phyloP scores from a whole-genome alignment of 2,329 filamentous ascomycete genomes.

The Elsinoe batatas region DNA sequence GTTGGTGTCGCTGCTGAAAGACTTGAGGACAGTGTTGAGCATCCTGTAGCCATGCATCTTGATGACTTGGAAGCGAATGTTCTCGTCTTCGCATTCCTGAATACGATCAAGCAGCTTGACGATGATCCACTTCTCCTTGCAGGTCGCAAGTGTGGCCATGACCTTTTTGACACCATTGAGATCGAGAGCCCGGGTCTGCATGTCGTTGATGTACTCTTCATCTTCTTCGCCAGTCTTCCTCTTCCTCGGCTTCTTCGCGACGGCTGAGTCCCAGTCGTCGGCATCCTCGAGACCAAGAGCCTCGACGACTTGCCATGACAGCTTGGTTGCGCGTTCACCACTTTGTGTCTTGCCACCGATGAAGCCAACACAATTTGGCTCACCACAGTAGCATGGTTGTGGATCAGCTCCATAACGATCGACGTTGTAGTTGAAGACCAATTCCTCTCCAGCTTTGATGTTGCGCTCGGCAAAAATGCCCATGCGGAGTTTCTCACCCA shows the following conservation, averaged over 20 bases:
- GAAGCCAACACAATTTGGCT: slow-evolving; percentile 88
- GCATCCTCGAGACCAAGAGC: slow-evolving; percentile 89
- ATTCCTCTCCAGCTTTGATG: slow-evolving; percentile 80
- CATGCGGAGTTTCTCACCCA: slow-evolving; percentile 95
- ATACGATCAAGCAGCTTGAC: slow-evolving; percentile 89
- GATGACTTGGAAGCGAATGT: slow-evolving; percentile 77
- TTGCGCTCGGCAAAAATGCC: slow-evolving; percentile 87
- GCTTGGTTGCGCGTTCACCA: slow-evolving; percentile 63
- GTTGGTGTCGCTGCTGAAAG: slow-evolving; percentile 83
- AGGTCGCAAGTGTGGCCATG: slow-evolving; percentile 94
- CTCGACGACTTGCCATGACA: slow-evolving; percentile 82
- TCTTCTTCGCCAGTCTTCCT: slow-evolving; percentile 88
- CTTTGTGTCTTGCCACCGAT: slow-evolving; percentile 98
- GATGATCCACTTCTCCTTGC: slow-evolving; percentile 98
- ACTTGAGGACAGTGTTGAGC: slow-evolving; percentile 72
- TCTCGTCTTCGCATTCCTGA: slow-evolving; percentile 75
- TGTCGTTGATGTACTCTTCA: slow-evolving; percentile 87
- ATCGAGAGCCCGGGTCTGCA: slow-evolving; percentile 67
- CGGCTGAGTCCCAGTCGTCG: slow-evolving; percentile 83
- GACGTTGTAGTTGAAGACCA: slow-evolving; percentile 99
- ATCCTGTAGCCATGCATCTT: slow-evolving; percentile 97
- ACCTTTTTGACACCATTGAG: slow-evolving; percentile 83
- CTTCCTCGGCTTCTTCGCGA: slow-evolving; percentile 82
- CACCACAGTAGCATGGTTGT: slow-evolving; percentile 92
- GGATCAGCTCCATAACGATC: slow-evolving; percentile 95